These are phyloP conservation scores for Exidia glandulosa DNA, from an alignment of 768 basidiomycete species.

Conservation along the genomic window DNA sequence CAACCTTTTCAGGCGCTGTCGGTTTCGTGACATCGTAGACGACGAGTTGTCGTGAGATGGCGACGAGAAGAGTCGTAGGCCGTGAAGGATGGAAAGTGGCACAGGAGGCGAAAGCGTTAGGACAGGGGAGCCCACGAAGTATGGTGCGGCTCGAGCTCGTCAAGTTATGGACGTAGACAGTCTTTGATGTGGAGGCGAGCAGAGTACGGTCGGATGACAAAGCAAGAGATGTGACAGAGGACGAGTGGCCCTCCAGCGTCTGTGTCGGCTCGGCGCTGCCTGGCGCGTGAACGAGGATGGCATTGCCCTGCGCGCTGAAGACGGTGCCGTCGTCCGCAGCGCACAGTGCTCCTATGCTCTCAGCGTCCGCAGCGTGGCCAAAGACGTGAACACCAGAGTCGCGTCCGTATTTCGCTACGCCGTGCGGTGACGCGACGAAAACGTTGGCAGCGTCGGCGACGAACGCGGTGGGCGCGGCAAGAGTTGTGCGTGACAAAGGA, in stretches of 20 bases:
- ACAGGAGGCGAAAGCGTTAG: constrained; percentile 34
- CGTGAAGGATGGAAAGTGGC: constrained; percentile 47
- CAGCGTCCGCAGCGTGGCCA: background rate
- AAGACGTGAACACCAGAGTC: background rate
- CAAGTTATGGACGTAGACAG: constrained; percentile 52
- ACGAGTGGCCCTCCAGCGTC: constrained; percentile 42
- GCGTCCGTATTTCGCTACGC: background rate
- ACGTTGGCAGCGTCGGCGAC: background rate
- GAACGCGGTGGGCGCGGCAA: background rate
- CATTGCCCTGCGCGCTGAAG: background rate
- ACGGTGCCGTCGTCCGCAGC: background rate
- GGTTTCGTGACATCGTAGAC: constrained; percentile 55
- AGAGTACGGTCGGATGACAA: constrained; percentile 47
- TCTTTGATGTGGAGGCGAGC: constrained; percentile 39
- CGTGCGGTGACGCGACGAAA: background rate
- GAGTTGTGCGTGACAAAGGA: background rate
- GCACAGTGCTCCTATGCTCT: background rate
- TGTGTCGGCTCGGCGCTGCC: constrained; percentile 14
- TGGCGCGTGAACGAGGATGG: background rate
- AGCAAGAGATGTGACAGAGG: constrained; percentile 39
- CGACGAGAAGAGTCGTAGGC: constrained; percentile 34
- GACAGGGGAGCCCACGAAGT: constrained; percentile 41
- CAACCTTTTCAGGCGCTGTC: constrained; percentile 40
- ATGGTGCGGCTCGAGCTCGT: constrained; percentile 39
- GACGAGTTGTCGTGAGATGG: constrained; percentile 37